Base-by-base conservation (phyloP, 2,329 filamentous ascomycete species). In the Talaromyces sp. region DNA sequence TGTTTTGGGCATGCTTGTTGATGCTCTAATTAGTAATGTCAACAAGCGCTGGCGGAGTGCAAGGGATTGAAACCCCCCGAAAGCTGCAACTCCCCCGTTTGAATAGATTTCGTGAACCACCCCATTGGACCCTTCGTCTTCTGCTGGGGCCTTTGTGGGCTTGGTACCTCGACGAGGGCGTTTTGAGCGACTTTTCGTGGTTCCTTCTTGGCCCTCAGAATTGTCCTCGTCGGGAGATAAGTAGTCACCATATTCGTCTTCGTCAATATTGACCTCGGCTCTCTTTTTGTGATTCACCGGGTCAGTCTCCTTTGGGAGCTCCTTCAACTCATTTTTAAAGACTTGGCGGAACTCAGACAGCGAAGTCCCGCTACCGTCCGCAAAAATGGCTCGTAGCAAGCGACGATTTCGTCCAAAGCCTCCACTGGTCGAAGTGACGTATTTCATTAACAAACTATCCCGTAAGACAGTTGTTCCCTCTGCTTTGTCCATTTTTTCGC, bases 351-450 rank as follows among this genome's bases (percentile, higher is more conserved):
- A 82, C 63, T 81, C 78, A 47, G 72, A 76, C 23, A 72, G 64
- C 5, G 75, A 69, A 16, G 62, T 65, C 12, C 68, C 62, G 40
- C 69, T 68, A 8, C 79, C 80, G 65, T 81, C 75, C 4, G 80
- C 79, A 65, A 82, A 82, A 50, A 82, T 75, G 23, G 80, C 76
- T 23, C 78, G 70, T 10, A 82, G 53, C 27, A 82, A 79, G 47
- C 78, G 73, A 58, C 79, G 72, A 28, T 75, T 68, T 27, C 69
- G 71, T 7, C 76, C 75, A 42, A 70, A 71, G 9, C 70, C 68
- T 18, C 68, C 67, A 9, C 64, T 67, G 5, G 68, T 69, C 0
- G 69, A 66, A 4, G 66, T 65, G n/a, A 81, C 74, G 61, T 79
- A 82, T 56, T 72, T 73, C 63, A 73, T 74, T 9, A 82, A 72